phyloP scores from a whole-genome alignment of 1,284 basidiomycete species.

The Tilletia walkeri region DNA sequence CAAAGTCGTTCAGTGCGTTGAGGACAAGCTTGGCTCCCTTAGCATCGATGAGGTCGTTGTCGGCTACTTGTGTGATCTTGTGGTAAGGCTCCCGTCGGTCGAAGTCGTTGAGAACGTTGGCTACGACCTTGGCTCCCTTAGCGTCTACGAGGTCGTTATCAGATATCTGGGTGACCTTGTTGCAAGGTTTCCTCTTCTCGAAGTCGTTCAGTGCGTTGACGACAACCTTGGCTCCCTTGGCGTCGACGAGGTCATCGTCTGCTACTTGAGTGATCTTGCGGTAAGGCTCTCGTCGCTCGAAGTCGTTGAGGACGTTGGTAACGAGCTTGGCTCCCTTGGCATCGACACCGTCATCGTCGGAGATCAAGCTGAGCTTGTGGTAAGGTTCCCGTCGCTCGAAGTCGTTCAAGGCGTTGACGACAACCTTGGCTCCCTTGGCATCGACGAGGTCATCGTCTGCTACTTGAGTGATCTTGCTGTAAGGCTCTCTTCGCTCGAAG shows the following conservation, averaged over 20 bases:
- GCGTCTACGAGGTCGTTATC: slow-evolving; percentile 11
- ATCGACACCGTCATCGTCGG: background rate
- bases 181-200: background rate
- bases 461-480: background rate
- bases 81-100: background rate
- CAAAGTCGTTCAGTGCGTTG: slow-evolving; percentile 5
- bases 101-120: background rate
- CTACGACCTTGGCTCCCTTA: background rate
- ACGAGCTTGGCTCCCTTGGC: slow-evolving; percentile 6
- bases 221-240: background rate
- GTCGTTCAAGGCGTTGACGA: background rate
- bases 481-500: background rate
- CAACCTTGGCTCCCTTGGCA: background rate
- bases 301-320: background rate
- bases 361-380: background rate
- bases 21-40: background rate
- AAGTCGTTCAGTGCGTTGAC: slow-evolving; percentile 1
- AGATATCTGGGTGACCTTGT: slow-evolving; percentile 8
- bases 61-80: background rate
- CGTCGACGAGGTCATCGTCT: slow-evolving; percentile 14
- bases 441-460: slow-evolving; percentile 9
- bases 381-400: background rate
- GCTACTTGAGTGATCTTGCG: slow-evolving; percentile 4
- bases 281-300: background rate
- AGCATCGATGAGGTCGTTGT: slow-evolving; percentile 4